A percentile compares a stretch with the other conserved stretches of the same genome.
phyloP scores from a whole-genome alignment of 169 alveolate species.

The Cystoisospora suis region DNA sequence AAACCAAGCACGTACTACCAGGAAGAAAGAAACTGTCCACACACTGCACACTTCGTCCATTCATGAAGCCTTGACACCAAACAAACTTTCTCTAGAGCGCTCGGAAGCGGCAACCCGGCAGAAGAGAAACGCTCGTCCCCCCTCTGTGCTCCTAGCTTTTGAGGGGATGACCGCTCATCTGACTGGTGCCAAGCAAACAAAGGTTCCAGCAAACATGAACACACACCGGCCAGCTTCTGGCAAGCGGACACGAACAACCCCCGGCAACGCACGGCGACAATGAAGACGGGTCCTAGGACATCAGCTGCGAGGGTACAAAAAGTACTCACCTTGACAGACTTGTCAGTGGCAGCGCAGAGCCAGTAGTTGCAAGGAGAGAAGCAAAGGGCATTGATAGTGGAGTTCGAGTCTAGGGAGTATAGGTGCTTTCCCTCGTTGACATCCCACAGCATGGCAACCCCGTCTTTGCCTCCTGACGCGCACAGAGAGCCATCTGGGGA shows the following conservation, averaged over 20 bases:
- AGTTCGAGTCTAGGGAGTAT: slow-evolving; percentile 91
- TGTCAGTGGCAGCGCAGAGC: slow-evolving; percentile 96
- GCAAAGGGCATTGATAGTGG: slow-evolving; percentile 93
- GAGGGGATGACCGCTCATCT: too few species aligned
- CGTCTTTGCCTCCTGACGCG: slow-evolving; percentile 99
- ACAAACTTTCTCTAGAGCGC: too few species aligned
- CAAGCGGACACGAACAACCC: neutral
- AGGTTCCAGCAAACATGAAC: too few species aligned
- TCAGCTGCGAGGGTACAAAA: neutral
- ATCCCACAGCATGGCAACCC: slow-evolving; percentile 95
- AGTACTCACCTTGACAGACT: slow-evolving; percentile 84
- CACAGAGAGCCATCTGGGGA: slow-evolving; percentile 97
- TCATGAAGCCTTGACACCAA: too few species aligned
- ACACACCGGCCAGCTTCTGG: too few species aligned
- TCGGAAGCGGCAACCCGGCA: too few species aligned
- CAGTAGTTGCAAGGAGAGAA: slow-evolving; percentile 96
- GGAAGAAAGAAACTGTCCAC: too few species aligned
- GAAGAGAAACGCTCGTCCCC: too few species aligned
- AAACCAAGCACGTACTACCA: too few species aligned
- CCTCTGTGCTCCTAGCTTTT: too few species aligned
- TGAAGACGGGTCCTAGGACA: neutral
- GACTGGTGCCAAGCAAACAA: too few species aligned
- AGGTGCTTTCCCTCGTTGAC: slow-evolving; percentile 94
- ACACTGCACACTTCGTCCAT: too few species aligned
- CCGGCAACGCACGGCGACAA: neutral